Percentiles rank a stretch among this genome's conserved stretches.
phyloP scores from a whole-genome alignment of 345 rosid species.

The Conringia planisiliqua region DNA sequence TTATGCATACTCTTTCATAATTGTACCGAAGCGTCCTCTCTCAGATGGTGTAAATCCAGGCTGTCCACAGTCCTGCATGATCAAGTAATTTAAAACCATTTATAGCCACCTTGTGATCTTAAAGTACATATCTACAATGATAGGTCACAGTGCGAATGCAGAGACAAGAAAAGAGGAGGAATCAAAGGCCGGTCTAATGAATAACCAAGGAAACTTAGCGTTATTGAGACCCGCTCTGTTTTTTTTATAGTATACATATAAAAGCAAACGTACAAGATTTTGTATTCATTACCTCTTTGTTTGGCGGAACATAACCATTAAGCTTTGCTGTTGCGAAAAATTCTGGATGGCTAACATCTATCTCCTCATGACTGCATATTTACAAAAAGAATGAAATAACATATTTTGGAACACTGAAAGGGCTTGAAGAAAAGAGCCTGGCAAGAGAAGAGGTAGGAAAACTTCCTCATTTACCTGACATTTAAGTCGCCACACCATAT shows the following conservation, averaged over 20 bases:
- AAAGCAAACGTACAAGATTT: background rate
- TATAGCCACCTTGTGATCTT: background rate
- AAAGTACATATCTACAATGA: background rate
- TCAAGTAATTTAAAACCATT: background rate
- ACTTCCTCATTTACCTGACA: constrained; percentile 49
- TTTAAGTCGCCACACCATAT: constrained; percentile 99
- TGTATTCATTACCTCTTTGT: constrained; percentile 56
- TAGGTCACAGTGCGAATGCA: background rate
- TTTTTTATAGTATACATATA: background rate
- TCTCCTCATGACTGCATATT: constrained; percentile 79
- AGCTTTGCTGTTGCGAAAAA: constrained; percentile 84
- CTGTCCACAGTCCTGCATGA: constrained; percentile 80
- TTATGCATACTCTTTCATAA: constrained; percentile 64
- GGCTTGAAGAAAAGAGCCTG: background rate
- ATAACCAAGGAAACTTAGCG: background rate
- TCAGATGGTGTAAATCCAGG: constrained; percentile 94
- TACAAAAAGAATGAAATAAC: constrained; percentile 8
- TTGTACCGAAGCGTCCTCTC: constrained; percentile 80
- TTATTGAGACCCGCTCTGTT: background rate
- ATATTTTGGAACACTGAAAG: background rate
- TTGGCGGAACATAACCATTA: constrained; percentile 90
- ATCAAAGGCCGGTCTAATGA: background rate
- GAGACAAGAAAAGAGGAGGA: background rate
- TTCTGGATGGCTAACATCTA: constrained; percentile 93
- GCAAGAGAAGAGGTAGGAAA: background rate